phyloP scores from a whole-genome alignment of 2,329 filamentous ascomycete species.

The Alternaria gansuensis region DNA sequence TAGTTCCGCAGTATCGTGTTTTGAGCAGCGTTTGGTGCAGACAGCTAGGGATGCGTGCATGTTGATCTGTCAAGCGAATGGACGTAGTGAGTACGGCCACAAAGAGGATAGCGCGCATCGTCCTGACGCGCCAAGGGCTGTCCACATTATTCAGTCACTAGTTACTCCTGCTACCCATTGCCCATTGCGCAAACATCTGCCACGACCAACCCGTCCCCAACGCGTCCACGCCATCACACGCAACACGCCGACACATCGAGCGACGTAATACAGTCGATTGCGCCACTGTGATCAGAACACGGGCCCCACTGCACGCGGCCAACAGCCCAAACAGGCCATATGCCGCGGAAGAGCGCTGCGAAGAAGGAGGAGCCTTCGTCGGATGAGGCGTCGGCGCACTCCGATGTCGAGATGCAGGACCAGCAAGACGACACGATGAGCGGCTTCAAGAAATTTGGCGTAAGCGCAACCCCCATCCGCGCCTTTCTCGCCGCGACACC shows the following conservation, averaged over 20 bases:
- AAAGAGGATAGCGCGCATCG: constrained; percentile 14
- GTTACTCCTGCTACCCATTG: too few relatives aligned
- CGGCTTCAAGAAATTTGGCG: constrained; percentile 49
- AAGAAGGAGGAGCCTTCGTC: constrained; percentile 50
- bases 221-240: constrained; percentile 13
- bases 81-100: not conserved
- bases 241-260: not conserved
- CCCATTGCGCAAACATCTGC: constrained; percentile 12
- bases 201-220: constrained; percentile 7
- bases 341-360: constrained; percentile 52
- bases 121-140: constrained; percentile 18
- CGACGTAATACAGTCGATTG: not conserved
- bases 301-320: constrained; percentile 35
- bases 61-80: constrained; percentile 2
- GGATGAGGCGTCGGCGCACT: constrained; percentile 50
- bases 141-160: constrained; percentile 22
- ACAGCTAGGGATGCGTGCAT: constrained; percentile 5
- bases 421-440: constrained; percentile 43
- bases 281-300: not conserved
- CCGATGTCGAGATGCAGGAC: constrained; percentile 53
- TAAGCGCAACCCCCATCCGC: constrained; percentile 32
- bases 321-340: constrained; percentile 50
- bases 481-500: constrained; percentile 12
- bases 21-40: not conserved
- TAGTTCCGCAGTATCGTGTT: not conserved